phyloP scores from a whole-genome alignment of 345 rosid genomes.

The Nephelium lappaceum region DNA sequence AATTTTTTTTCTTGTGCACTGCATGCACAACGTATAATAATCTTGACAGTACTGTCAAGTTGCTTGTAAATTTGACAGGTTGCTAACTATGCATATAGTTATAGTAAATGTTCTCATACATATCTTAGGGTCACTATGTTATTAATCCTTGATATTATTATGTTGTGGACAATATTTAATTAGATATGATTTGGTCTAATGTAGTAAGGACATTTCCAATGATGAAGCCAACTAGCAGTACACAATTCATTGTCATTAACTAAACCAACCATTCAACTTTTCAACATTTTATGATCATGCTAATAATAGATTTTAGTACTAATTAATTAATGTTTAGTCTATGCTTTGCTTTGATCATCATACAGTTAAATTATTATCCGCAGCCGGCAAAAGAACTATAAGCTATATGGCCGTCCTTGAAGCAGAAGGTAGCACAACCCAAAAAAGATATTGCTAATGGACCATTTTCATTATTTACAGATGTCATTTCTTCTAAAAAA shows the following conservation, averaged over 20 bases:
- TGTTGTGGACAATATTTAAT: background rate
- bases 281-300: background rate
- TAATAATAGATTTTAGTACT: background rate
- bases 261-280: background rate
- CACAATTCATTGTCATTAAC: background rate
- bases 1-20: background rate
- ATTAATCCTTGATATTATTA: background rate
- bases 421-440: background rate
- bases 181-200: background rate
- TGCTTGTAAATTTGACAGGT: background rate
- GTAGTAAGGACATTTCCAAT: background rate
- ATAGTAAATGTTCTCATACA: background rate
- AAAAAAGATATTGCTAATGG: background rate
- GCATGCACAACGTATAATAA: background rate
- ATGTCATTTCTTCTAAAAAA: background rate
- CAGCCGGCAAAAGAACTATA: slow-evolving; percentile 34
- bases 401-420: slow-evolving; percentile 31
- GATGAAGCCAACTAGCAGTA: background rate
- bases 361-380: background rate
- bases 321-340: slow-evolving; percentile 13
- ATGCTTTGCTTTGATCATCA: slow-evolving; percentile 32
- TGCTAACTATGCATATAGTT: slow-evolving; percentile 1
- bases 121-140: background rate
- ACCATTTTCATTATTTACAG: slow-evolving; percentile 1
- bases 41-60: background rate